Percentiles rank a stretch among this genome's conserved stretches.
These are phyloP conservation scores for Suhomyces faveliae DNA, from an alignment of 805 yeast genomes.

Conservation along the genomic window DNA sequence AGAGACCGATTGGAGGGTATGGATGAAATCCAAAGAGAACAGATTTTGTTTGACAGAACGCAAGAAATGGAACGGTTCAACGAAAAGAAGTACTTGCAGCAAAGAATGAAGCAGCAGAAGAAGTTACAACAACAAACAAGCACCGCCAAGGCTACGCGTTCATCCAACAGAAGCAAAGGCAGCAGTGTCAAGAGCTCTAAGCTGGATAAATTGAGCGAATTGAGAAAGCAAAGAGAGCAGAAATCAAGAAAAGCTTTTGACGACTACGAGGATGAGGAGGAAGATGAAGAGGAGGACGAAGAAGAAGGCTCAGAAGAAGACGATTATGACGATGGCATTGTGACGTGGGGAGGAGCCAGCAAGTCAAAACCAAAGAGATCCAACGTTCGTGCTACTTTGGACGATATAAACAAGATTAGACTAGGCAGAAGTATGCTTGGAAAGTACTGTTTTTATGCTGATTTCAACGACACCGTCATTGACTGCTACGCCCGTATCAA, in stretches of 20 bases:
- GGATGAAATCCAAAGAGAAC: slow-evolving; percentile 93
- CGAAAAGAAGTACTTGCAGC: slow-evolving; percentile 79
- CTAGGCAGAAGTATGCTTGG: slow-evolving; percentile 77
- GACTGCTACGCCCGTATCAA: slow-evolving; percentile 84
- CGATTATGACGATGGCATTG: slow-evolving; percentile 23
- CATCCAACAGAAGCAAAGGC: slow-evolving; percentile 30
- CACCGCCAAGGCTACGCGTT: slow-evolving; percentile 33
- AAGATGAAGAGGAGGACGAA: slow-evolving; percentile 36
- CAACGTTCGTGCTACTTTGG: slow-evolving; percentile 47
- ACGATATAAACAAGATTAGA: slow-evolving; percentile 69
- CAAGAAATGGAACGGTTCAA: slow-evolving; percentile 87
- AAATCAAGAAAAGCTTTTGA: slow-evolving; percentile 32
- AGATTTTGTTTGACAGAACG: slow-evolving; percentile 84
- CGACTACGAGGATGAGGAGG: slow-evolving; percentile 25
- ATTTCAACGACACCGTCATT: slow-evolving; percentile 63
- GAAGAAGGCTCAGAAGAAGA: slow-evolving; percentile 45
- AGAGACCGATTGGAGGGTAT: slow-evolving; percentile 60
- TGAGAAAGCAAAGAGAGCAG: slow-evolving; percentile 73
- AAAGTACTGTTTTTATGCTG: slow-evolving; percentile 78
- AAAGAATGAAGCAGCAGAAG: slow-evolving; percentile 67
- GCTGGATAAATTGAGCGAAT: slow-evolving; percentile 62
- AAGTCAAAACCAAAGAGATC: slow-evolving; percentile 37
- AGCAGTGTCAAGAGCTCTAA: slow-evolving; percentile 36
- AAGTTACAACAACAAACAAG: slow-evolving; percentile 8
- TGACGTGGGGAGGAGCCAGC: slow-evolving; percentile 39